phyloP scores from a whole-genome alignment of 352 stramenopile species.

The Phytophthora rubi region DNA sequence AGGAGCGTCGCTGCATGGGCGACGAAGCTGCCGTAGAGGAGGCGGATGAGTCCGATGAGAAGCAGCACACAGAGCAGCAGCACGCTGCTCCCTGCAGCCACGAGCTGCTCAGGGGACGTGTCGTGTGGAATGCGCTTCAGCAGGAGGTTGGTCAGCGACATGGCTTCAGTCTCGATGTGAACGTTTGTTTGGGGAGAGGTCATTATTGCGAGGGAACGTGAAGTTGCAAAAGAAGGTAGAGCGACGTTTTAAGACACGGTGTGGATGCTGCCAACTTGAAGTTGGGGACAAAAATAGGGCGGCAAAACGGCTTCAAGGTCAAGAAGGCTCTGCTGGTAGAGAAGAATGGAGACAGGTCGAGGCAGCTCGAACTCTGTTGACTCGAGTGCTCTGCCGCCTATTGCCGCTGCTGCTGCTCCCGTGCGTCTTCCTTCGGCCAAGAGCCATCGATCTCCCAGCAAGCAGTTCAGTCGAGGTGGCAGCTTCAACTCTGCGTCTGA shows the following conservation, averaged over 20 bases:
- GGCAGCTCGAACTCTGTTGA: slow-evolving; percentile 10
- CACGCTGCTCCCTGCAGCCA: slow-evolving; percentile 2
- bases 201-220: no score
- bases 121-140: slow-evolving; percentile 55
- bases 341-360: slow-evolving; percentile 6
- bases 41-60: neutral
- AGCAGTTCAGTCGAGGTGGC: slow-evolving; percentile 7
- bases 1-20: slow-evolving; percentile 22
- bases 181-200: neutral
- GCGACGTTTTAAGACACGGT: no score
- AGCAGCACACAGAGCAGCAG: slow-evolving; percentile 11
- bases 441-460: slow-evolving; percentile 8
- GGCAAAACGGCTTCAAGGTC: neutral
- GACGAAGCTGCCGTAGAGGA: neutral
- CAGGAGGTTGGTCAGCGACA: slow-evolving; percentile 34
- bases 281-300: neutral
- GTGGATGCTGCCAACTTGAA: no score
- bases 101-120: slow-evolving; percentile 41
- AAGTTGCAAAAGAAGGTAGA: no score
- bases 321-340: neutral
- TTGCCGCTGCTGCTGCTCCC: slow-evolving; percentile 9
- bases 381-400: slow-evolving; percentile 26
- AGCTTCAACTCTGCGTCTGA: slow-evolving; percentile 2
- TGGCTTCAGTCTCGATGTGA: slow-evolving; percentile 7
- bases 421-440: slow-evolving; percentile 18